Percentiles rank a stretch among this genome's conserved stretches.
Evolutionary conservation across 305 asterid genomes (phyloP).

Genomic region (Coffea humblotiana): DNA sequence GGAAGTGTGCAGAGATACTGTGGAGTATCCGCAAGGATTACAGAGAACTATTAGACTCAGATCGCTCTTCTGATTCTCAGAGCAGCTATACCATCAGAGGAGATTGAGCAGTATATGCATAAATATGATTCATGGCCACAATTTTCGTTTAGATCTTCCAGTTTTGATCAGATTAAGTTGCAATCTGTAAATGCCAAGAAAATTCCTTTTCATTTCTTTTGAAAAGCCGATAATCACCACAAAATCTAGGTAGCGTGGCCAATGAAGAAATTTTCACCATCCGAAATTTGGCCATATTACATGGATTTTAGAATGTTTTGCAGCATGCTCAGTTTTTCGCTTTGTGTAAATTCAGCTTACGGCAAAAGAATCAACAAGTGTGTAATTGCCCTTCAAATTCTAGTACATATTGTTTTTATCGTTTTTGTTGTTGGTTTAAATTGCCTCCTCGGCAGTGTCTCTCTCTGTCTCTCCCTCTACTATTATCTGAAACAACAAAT

Average conservation of each 20-base stretch:
- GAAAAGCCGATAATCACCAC: neutral
- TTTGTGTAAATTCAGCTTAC: neutral
- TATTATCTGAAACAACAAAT: too few species aligned
- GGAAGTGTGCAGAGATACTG: conserved; percentile 78
- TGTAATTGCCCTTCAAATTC: neutral
- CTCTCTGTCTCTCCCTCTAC: too few species aligned
- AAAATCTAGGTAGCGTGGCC: neutral
- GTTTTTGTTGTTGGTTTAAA: neutral
- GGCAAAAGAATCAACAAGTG: neutral
- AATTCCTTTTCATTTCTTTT: neutral
- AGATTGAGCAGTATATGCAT: conserved; percentile 18
- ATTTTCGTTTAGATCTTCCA: neutral
- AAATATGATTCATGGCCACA: neutral
- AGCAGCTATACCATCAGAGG: conserved; percentile 13
- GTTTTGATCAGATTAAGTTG: neutral
- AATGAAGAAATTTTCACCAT: neutral
- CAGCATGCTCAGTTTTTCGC: neutral
- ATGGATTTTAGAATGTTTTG: neutral
- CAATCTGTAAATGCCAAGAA: conserved; percentile 6
- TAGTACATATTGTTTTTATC: neutral
- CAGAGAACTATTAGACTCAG: conserved; percentile 43
- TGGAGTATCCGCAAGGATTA: conserved; percentile 86
- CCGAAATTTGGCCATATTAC: neutral
- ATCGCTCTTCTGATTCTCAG: conserved; percentile 16
- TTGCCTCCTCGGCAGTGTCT: too few species aligned